Evolutionary conservation across 2,329 filamentous ascomycete species (phyloP), one percentile per base, ranked within the genome.

Genomic region (Talaromyces sp.): DNA sequence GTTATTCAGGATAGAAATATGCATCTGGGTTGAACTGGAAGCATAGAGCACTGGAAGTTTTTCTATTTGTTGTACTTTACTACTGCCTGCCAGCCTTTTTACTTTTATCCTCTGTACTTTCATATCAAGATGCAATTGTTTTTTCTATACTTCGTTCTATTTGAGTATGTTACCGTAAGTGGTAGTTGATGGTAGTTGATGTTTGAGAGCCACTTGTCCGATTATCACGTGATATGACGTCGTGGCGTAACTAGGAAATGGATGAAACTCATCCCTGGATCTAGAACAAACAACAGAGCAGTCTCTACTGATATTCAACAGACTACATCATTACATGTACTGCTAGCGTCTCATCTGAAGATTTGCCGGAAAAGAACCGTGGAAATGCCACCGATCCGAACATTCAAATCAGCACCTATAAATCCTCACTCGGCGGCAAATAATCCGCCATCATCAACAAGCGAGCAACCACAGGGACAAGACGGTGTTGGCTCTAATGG

Each of bases 41-140:
- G 73, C 73, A 75, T 75, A 74, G 71, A 73, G 67, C 69, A 68
- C 69, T 72, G 67, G 67, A 66, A 70, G 69, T 73, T 72, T 71
- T 70, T 67, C 66, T 72, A 71, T 70, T 73, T 71, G 70, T 75
- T 77, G 75, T 77, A 77, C 69, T 77, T 76, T 77, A 78, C 72
- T 57, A 59, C 57, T 59, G 71, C 72, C 72, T 75, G 74, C 72
- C 73, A 75, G 70, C 71, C 73, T 69, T 71, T 71, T 69, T 71
- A 69, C 67, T 59, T 51, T 52, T 52, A 52, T 37, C 48, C 48
- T 37, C 48, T 52, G 48, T 52, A 52, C 48, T 37, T 52, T 52
- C 48, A 52, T 52, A 52, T 28, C 35, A 36, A 52, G 48, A 52
- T 39, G 48, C 48, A 51, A 39, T 52, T 51, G 48, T 52, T 39